phyloP scores from a whole-genome alignment of 2,329 filamentous ascomycete genomes.

The Aspergillus pseudotamarii region DNA sequence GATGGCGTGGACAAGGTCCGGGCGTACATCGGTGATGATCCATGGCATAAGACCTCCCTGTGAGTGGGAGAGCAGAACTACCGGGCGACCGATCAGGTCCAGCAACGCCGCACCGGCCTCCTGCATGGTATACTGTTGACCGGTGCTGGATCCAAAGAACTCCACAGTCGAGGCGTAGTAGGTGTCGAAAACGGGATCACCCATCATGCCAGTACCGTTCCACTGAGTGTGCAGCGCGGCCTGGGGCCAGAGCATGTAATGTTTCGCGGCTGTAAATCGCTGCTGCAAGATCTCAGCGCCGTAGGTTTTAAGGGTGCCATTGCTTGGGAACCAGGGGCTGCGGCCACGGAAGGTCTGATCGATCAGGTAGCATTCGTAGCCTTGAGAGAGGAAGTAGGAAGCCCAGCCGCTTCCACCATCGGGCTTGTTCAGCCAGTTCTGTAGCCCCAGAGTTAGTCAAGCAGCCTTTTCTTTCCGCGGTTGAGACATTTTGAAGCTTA shows the following conservation, averaged over 20 bases:
- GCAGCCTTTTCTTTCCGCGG: background rate
- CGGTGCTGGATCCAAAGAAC: conserved; percentile 17
- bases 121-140: conserved; percentile 22
- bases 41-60: conserved; percentile 50
- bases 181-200: conserved; percentile 31
- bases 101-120: conserved; percentile 25
- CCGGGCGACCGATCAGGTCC: conserved; percentile 24
- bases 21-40: conserved; percentile 52
- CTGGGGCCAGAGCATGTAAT: conserved; percentile 38
- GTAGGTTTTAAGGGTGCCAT: conserved; percentile 23
- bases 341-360: conserved; percentile 45
- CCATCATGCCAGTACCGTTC: conserved; percentile 38
- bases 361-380: conserved; percentile 51
- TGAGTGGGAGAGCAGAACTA: conserved; percentile 50
- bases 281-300: conserved; percentile 29
- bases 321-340: conserved; percentile 28
- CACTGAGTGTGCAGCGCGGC: conserved; percentile 44
- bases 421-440: conserved; percentile 53
- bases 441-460: background rate
- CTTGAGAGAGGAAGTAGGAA: conserved; percentile 48
- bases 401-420: conserved; percentile 53
- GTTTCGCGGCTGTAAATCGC: conserved; percentile 37
- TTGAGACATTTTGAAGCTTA: conserved; percentile 14
- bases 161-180: conserved; percentile 28
- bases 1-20: conserved; percentile 52